Evolutionary conservation across 2,329 filamentous ascomycete genomes (phyloP), one percentile per base, ranked within the genome.

Genomic region (Knufia fluminis): DNA sequence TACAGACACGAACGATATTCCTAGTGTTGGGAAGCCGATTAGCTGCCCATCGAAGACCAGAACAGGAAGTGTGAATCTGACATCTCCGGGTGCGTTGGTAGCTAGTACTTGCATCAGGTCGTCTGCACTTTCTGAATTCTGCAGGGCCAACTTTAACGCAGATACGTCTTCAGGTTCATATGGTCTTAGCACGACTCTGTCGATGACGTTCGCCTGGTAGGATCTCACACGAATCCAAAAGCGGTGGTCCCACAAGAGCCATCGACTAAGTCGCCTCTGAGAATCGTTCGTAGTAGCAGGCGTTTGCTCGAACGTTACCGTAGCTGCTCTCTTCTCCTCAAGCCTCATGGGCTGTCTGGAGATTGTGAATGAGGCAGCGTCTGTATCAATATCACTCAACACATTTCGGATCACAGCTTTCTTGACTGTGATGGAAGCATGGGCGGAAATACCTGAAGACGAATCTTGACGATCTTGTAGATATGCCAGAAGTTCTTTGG

Each of bases 41-140:
- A 59, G 22, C 14, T 52, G 20, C 17, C 24, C 50, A 6, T 48
- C n/a, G 28, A 24, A 50, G 8, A 46, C 50, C 24, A 59, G 33
- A 2, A 56, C 50, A 26, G 55, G 57, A 14, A 59, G 19, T 10
- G 57, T 57, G 45, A 49, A 59, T 22, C 55, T 54, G 28, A 51
- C 35, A 35, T 57, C 54, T 2, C 54, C 57, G 7, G 55, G 55
- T 16, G 52, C 57, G 12, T 43, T 42, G 23, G 54, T 38, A 17
- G 38, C 40, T 16, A 59, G 40, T 6, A 48, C 41, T 12, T 35
- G 19, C 17, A 44, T 49, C 16, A 59, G 35, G 22, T 39, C 35
- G 35, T 24, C 12, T n/a, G 10, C 35, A 8, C 28, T 26, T 2
- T 26, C 19, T 22, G 20, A 33, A 6, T 48, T 39, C 24, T 40